Percentiles rank a stretch among this genome's conserved stretches.
phyloP scores from a whole-genome alignment of 2,329 filamentous ascomycete species.

The Coleophoma crateriformis region DNA sequence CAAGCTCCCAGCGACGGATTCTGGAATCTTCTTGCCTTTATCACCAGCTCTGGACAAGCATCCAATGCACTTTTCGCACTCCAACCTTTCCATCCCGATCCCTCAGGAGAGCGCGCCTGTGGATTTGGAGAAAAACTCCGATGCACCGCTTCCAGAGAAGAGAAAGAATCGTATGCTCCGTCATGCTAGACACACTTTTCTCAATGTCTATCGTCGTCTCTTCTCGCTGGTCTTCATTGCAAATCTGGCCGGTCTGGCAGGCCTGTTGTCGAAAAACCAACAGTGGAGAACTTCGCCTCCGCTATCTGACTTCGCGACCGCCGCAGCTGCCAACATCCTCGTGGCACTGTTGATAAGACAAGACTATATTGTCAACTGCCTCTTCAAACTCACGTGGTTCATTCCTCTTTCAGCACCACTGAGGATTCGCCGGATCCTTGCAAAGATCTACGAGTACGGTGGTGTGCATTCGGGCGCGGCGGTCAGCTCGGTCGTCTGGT shows the following conservation, averaged over 20 bases:
- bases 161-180: conserved; percentile 7
- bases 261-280: conserved; percentile 18
- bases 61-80: not conserved
- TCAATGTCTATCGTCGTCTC: conserved; percentile 51
- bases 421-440: conserved; percentile 38
- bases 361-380: conserved; percentile 44
- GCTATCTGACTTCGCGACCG: conserved; percentile 10
- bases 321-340: conserved; percentile 36
- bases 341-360: conserved; percentile 46
- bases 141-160: conserved; percentile 8
- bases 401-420: conserved; percentile 42
- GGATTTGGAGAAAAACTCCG: conserved; percentile 1
- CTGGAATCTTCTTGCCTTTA: not conserved
- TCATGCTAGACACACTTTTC: conserved; percentile 27
- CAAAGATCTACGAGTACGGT: conserved; percentile 48
- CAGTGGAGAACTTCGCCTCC: conserved; percentile 1
- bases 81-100: not conserved
- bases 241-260: conserved; percentile 40
- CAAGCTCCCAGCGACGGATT: not conserved
- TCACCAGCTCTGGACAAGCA: not conserved
- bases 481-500: conserved; percentile 43
- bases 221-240: conserved; percentile 47
- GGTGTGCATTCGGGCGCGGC: conserved; percentile 47
- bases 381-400: conserved; percentile 41
- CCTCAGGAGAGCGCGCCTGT: not conserved